Percentiles rank a stretch among this genome's conserved stretches.
Evolutionary conservation across 2,329 filamentous ascomycete species (phyloP).

Genomic region (Xylariaceae sp.): DNA sequence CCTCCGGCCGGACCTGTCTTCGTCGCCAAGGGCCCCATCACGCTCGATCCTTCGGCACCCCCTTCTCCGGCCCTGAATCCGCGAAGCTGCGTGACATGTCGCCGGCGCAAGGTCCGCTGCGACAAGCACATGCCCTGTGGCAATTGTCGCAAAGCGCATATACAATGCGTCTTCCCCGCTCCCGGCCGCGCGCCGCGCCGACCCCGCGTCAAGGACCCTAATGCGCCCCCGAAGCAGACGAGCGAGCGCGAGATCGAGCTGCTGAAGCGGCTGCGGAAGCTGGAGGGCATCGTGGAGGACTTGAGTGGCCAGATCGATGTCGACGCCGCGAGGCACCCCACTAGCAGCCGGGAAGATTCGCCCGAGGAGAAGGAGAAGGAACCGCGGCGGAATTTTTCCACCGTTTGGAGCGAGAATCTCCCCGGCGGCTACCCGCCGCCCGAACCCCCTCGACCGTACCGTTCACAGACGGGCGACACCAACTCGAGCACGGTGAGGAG

Average conservation of each 20-base stretch:
- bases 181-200: conserved; percentile 66
- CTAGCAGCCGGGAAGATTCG: conserved; percentile 28
- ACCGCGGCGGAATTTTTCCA: conserved; percentile 14
- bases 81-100: conserved; percentile 42
- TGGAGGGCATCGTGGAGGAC: conserved; percentile 70
- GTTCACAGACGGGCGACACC: conserved; percentile 20
- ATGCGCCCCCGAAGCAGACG: conserved; percentile 50
- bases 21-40: conserved; percentile 20
- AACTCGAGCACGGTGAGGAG: conserved; percentile 14
- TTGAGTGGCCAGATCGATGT: conserved; percentile 57
- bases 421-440: conserved; percentile 11
- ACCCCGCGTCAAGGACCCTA: conserved; percentile 56
- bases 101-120: conserved; percentile 60
- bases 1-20: conserved; percentile 7
- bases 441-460: conserved; percentile 7
- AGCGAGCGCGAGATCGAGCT: conserved; percentile 61
- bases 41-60: conserved; percentile 23
- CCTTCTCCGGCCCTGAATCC: conserved; percentile 25
- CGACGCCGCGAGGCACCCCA: conserved; percentile 34
- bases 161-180: conserved; percentile 66
- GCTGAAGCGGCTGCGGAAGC: conserved; percentile 61
- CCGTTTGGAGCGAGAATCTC: conserved; percentile 13
- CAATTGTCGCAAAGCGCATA: conserved; percentile 64
- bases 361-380: conserved; percentile 27
- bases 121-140: conserved; percentile 71